Percentiles rank a stretch among this genome's conserved stretches.
These are phyloP conservation scores for Dorcoceras hygrometricum DNA, from an alignment of 257 asterid genomes.

Conservation along the genomic window DNA sequence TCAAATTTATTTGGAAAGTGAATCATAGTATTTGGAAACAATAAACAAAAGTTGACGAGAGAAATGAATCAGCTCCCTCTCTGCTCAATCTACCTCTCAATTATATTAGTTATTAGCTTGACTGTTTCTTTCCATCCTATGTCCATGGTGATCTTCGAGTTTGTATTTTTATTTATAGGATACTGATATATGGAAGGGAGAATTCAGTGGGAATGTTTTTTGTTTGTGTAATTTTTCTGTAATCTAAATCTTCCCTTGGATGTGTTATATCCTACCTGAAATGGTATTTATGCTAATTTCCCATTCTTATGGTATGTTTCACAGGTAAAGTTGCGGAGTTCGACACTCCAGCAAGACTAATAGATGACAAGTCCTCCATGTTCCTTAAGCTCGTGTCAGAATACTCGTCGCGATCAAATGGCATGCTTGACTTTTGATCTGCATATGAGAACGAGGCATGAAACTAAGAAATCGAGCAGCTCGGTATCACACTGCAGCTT, in stretches of 20 bases:
- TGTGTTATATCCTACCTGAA: too few relatives aligned
- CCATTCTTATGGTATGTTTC: not conserved
- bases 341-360: constrained; percentile 75
- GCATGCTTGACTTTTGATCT: constrained; percentile 52
- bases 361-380: constrained; percentile 96
- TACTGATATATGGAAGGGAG: not conserved
- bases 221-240: constrained; percentile 5
- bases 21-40: not conserved
- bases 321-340: constrained; percentile 96
- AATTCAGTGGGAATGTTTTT: not conserved
- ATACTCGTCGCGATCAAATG: constrained; percentile 76
- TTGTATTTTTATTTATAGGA: too few relatives aligned
- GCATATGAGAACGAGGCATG: not conserved
- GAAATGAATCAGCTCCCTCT: too few relatives aligned
- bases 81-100: too few relatives aligned
- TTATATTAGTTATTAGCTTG: too few relatives aligned
- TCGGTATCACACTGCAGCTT: not conserved
- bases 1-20: not conserved
- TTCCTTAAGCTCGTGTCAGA: constrained; percentile 89
- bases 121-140: too few relatives aligned
- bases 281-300: not conserved
- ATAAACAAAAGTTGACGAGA: too few relatives aligned
- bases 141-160: too few relatives aligned
- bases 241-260: not conserved
- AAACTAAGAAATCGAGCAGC: not conserved